These are phyloP conservation scores for Cordyceps cateniannulata DNA, from an alignment of 2,329 filamentous ascomycete genomes.

Conservation along the genomic window DNA sequence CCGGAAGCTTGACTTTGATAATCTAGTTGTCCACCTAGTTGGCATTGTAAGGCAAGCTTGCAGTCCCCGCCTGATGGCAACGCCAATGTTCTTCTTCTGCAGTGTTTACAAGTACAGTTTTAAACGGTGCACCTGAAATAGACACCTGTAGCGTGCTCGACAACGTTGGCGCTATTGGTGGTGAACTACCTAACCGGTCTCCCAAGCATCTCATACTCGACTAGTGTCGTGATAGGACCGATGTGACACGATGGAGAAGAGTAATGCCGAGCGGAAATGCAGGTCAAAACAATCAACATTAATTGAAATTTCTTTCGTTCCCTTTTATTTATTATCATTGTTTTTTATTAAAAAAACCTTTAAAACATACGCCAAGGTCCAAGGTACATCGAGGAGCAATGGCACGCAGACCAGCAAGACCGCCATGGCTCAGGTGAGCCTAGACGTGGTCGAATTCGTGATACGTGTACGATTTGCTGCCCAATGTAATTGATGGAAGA, in stretches of 20 bases:
- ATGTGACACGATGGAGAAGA: neutral
- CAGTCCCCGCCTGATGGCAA: no score
- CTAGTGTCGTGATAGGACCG: neutral
- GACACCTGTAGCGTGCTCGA: neutral
- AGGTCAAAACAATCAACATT: neutral
- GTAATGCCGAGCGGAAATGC: neutral
- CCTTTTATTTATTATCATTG: neutral
- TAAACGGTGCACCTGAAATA: constrained; percentile 1
- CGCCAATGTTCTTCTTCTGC: neutral
- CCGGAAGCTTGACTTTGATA: no score
- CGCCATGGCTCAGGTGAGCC: constrained; percentile 1
- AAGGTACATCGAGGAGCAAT: neutral
- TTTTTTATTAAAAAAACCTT: neutral
- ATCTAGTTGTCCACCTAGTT: no score
- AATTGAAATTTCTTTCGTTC: neutral
- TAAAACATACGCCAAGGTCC: neutral
- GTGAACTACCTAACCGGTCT: no score
- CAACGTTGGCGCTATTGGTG: neutral
- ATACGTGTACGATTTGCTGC: neutral
- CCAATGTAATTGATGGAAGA: neutral
- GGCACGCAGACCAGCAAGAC: neutral
- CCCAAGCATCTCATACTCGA: no score
- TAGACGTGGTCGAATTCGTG: neutral
- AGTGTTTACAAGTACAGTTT: neutral
- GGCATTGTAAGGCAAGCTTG: neutral